These are phyloP conservation scores for Neonectria neomacrospora DNA, from an alignment of 2,329 filamentous ascomycete species.

Conservation along the genomic window DNA sequence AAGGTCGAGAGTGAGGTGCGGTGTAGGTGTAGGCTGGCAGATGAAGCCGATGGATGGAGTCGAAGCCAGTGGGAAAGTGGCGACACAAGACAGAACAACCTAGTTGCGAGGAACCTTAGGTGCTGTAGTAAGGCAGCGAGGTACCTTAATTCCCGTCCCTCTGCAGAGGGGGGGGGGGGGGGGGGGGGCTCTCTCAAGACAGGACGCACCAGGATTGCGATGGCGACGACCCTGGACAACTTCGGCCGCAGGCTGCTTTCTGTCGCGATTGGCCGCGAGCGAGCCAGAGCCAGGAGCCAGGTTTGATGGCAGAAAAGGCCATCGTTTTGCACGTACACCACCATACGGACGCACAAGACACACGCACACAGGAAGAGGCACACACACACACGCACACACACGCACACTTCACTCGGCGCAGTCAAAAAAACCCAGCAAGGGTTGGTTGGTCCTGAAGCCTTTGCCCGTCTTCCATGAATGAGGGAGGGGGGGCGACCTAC, in stretches of 20 bases:
- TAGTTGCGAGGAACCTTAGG: conserved; percentile 8
- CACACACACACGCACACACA: neutral
- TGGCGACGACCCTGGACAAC: neutral
- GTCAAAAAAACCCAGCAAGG: neutral
- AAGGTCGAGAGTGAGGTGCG: conserved; percentile 17
- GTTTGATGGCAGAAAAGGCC: neutral
- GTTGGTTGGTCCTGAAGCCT: neutral
- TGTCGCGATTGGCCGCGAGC: conserved; percentile 9
- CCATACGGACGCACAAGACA: neutral
- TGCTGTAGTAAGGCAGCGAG: conserved; percentile 6
- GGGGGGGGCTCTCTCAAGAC: no score
- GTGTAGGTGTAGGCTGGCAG: conserved; percentile 14
- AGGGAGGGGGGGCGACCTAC: neutral
- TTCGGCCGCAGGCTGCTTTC: neutral
- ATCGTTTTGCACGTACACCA: neutral
- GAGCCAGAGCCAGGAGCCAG: neutral
- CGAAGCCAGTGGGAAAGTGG: conserved; percentile 8
- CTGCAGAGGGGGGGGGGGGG: no score
- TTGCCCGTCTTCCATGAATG: neutral
- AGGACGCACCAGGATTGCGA: neutral
- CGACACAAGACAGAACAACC: conserved; percentile 7
- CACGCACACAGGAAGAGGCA: neutral
- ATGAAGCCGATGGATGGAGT: conserved; percentile 8
- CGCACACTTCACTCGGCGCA: neutral
- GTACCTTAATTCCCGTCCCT: conserved; percentile 3